Conservation (phyloP, 176 grass and related monocot species). For the Oryza officinalis region DNA sequence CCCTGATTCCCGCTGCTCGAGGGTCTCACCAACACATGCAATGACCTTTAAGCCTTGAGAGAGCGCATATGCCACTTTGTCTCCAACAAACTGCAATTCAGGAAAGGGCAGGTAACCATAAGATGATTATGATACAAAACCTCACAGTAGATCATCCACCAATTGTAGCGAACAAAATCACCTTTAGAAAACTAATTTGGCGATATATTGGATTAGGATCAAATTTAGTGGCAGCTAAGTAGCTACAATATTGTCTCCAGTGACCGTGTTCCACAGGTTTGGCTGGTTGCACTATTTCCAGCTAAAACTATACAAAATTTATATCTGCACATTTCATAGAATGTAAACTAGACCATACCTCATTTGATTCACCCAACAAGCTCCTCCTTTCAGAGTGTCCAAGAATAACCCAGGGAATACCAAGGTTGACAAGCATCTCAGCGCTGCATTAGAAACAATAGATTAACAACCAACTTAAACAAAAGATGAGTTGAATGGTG, state of each 20-base stretch:
- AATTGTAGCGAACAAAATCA: background rate
- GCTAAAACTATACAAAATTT: background rate
- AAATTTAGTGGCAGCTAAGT: constrained; percentile 1
- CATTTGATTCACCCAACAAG: constrained; percentile 86
- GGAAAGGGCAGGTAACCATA: background rate
- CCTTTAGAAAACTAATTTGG: background rate
- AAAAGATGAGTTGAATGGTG: background rate
- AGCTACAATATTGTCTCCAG: background rate
- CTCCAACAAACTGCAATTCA: constrained; percentile 79
- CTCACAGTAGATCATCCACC: background rate
- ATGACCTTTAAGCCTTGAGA: constrained; percentile 95
- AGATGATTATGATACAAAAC: background rate
- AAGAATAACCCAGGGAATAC: constrained; percentile 88
- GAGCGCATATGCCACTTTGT: constrained; percentile 90
- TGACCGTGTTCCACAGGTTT: background rate
- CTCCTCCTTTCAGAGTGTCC: constrained; percentile 95
- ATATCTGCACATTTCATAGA: background rate
- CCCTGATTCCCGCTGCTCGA: constrained; percentile 86
- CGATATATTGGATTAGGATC: background rate
- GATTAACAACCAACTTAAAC: background rate
- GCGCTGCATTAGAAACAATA: constrained; percentile 55
- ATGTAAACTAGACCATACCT: constrained; percentile 45
- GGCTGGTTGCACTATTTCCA: background rate
- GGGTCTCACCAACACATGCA: constrained; percentile 95
- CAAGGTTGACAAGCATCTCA: constrained; percentile 93